phyloP scores from a whole-genome alignment of 306 rosid genomes.

The Glycyrrhiza uralensis region DNA sequence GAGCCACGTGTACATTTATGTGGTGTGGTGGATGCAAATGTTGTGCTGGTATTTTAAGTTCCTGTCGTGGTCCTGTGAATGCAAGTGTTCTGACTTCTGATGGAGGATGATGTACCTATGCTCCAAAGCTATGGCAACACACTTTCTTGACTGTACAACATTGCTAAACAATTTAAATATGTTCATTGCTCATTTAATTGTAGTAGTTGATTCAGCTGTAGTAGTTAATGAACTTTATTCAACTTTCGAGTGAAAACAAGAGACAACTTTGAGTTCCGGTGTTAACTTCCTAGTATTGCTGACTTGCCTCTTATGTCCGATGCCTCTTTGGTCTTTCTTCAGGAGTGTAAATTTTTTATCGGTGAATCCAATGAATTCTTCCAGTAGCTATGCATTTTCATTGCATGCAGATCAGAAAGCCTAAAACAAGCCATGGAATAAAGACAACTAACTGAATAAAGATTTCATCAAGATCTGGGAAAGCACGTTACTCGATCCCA shows the following conservation, averaged over 20 bases:
- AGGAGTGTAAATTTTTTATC: neutral
- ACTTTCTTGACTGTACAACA: neutral
- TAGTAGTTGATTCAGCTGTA: neutral
- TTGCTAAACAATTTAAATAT: neutral
- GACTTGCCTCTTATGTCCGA: neutral
- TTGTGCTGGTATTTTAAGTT: neutral
- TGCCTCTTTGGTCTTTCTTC: neutral
- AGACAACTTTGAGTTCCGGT: neutral
- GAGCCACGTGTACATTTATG: constrained; percentile 12
- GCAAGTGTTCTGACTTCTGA: neutral
- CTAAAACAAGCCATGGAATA: neutral
- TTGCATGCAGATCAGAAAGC: neutral
- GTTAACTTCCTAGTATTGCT: neutral
- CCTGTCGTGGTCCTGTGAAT: neutral
- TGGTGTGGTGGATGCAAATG: neutral
- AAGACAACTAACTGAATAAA: neutral
- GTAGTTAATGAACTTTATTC: neutral
- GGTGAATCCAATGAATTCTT: neutral
- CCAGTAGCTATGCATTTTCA: neutral
- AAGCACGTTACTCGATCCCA: neutral
- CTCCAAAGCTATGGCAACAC: neutral
- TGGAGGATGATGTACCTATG: neutral
- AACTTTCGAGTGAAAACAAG: neutral
- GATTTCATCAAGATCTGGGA: neutral
- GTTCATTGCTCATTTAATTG: neutral